A percentile compares a stretch with the other conserved stretches of the same genome.
Conservation (phyloP, 257 asterid genomes). For the Dorcoceras hygrometricum region DNA sequence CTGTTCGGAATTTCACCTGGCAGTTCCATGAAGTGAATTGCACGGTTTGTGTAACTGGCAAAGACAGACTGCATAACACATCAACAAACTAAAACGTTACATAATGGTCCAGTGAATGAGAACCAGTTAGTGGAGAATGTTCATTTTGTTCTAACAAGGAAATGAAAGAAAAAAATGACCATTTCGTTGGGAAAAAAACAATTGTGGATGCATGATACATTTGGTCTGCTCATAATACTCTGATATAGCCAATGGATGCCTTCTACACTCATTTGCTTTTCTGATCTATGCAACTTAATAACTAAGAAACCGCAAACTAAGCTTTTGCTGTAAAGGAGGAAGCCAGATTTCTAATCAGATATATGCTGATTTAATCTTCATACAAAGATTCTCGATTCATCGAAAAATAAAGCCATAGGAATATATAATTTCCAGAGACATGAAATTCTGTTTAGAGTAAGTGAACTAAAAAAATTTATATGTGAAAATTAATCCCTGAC, state of each 20-base stretch:
- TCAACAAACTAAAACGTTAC: conserved; percentile 18
- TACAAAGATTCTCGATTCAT: conserved; percentile 6
- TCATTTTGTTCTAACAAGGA: conserved; percentile 2
- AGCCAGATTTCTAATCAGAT: conserved; percentile 5
- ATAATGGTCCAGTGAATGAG: conserved; percentile 1
- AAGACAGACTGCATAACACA: conserved; percentile 68
- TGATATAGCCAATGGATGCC: conserved; percentile 9
- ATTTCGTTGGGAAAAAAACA: not conserved
- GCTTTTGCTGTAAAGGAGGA: not conserved
- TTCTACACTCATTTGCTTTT: conserved; percentile 7
- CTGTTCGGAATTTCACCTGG: conserved; percentile 98
- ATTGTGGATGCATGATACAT: conserved; percentile 2
- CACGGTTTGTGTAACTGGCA: conserved; percentile 84
- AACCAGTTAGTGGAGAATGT: not conserved
- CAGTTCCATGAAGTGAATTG: conserved; percentile 97
- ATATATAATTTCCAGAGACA: not conserved
- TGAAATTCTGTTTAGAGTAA: not conserved
- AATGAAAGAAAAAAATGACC: conserved; percentile 1
- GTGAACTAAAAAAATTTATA: conserved; percentile 1
- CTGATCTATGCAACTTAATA: conserved; percentile 16
- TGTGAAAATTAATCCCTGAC: not conserved
- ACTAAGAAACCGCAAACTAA: not conserved
- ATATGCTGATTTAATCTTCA: not conserved
- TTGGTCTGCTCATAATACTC: conserved; percentile 6
- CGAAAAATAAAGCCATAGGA: not conserved